Base-by-base conservation (phyloP, 2,329 filamentous ascomycete genomes). In the Trichoderma sp. region DNA sequence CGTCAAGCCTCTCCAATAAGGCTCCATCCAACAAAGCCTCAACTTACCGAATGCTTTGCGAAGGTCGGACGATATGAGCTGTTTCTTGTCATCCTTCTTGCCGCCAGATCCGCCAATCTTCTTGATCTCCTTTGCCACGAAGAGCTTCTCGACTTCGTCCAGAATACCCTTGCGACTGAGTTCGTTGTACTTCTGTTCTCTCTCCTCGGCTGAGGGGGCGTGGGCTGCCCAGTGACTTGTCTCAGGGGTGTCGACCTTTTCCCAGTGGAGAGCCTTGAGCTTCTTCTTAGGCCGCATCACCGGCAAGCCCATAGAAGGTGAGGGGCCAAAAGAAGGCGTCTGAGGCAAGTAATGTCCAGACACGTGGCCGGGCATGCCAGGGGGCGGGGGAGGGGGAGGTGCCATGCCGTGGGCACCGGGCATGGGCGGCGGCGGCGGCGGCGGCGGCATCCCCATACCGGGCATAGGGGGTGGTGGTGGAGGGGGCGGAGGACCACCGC, bases 231-330 rank as follows among this genome's bases (percentile, higher is more conserved):
- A 98, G 71, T 97, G 91, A 62, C 94, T 97, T 58, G 92, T 90
- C 75, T 95, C 88, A 24, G 93, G 91, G 61, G 91, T 86, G 78
- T 99, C 95, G 63, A 99, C 92, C 82, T 98, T 98, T 79, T 99
- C 95, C 94, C 95, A 98, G 80, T 99, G 95, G 71, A 99, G 84
- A 66, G 94, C 94, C 87, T 99, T 99, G 78, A 99, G 92, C 83
- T 98, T 99, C 88, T 97, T 98, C 86, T 97, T 98, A 24, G 95
- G 93, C 71, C 94, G 84, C 60, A 93, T 91, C 67, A 93, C 90
- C 43, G 92, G 89, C 72, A 96, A 79, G 50, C 89, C 87, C 70
- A 92, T 82, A 7, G 86, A 85, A 24, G 78, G 72, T 12, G 87
- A 79, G 15, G 83, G 74, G 21, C 81, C 78, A 67, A 85, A 84